Percentiles rank a stretch among this genome's conserved stretches.
Conservation (phyloP, 306 rosid genomes). For the Arachis stenosperma region DNA sequence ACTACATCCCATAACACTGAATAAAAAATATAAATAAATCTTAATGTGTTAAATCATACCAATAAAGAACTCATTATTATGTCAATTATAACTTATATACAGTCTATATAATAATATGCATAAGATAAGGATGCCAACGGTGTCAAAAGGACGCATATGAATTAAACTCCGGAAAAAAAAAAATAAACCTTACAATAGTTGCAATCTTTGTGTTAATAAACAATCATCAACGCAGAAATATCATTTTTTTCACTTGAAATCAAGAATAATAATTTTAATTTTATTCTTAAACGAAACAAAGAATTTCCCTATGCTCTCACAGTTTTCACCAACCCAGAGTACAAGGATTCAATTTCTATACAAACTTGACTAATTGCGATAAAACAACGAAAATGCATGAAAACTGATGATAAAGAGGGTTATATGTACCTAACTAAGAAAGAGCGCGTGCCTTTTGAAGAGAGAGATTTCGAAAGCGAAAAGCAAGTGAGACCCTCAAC, state of each 20-base stretch:
- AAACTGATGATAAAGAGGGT: background rate
- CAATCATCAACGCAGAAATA: conserved; percentile 4
- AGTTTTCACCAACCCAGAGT: conserved; percentile 17
- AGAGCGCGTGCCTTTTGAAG: conserved; percentile 47
- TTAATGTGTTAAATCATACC: too few species aligned
- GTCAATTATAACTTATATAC: too few species aligned
- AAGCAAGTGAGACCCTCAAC: background rate
- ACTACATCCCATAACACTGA: too few species aligned
- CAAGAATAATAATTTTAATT: background rate
- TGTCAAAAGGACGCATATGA: too few species aligned
- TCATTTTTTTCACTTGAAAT: background rate
- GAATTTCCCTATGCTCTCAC: background rate
- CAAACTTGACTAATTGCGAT: background rate
- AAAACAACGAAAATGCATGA: background rate
- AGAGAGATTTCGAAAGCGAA: conserved; percentile 21
- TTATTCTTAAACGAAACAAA: background rate
- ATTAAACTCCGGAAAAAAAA: too few species aligned
- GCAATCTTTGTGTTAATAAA: background rate
- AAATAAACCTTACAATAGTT: too few species aligned
- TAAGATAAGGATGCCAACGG: too few species aligned
- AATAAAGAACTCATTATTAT: too few species aligned
- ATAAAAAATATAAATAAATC: too few species aligned
- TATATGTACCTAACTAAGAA: conserved; percentile 39
- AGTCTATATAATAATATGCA: too few species aligned
- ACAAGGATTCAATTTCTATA: background rate